These are phyloP conservation scores for Taxillus chinensis DNA, from an alignment of 164 flowering plant species.

Conservation along the genomic window DNA sequence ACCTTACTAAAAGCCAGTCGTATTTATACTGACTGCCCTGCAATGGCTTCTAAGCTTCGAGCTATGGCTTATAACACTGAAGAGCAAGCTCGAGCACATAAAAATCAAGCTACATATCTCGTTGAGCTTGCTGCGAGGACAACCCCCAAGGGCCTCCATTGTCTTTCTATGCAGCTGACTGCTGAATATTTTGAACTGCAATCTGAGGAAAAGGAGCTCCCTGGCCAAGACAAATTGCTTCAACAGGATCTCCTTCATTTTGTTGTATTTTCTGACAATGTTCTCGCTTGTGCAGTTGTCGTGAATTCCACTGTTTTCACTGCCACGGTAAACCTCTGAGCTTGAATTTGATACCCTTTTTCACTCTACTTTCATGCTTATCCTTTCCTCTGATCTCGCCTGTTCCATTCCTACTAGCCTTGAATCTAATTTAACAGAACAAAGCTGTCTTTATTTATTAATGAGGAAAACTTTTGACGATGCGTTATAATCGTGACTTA, in stretches of 20 bases:
- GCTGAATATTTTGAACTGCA: slow-evolving; percentile 61
- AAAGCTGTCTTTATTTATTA: no score
- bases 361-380: not conserved
- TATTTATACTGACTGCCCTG: slow-evolving; percentile 55
- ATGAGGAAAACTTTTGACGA: no score
- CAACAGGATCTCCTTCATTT: slow-evolving; percentile 56
- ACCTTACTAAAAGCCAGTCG: slow-evolving; percentile 55
- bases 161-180: slow-evolving; percentile 85
- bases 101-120: slow-evolving; percentile 51
- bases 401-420: no score
- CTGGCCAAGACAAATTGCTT: slow-evolving; percentile 37
- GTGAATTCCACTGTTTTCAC: slow-evolving; percentile 67
- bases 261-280: slow-evolving; percentile 87
- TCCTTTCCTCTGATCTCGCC: no score
- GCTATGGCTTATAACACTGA: slow-evolving; percentile 71
- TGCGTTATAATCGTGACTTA: no score
- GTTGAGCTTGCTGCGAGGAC: slow-evolving; percentile 74
- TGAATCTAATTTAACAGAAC: no score
- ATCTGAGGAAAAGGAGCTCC: slow-evolving; percentile 44
- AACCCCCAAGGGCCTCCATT: slow-evolving; percentile 85
- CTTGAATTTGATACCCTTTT: not conserved
- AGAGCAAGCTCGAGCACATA: slow-evolving; percentile 62
- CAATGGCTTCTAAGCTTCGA: slow-evolving; percentile 64
- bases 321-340: slow-evolving; percentile 40
- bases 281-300: slow-evolving; percentile 86